These are phyloP conservation scores for Penicillium polonicum DNA, from an alignment of 2,329 filamentous ascomycete genomes.

Conservation along the genomic window DNA sequence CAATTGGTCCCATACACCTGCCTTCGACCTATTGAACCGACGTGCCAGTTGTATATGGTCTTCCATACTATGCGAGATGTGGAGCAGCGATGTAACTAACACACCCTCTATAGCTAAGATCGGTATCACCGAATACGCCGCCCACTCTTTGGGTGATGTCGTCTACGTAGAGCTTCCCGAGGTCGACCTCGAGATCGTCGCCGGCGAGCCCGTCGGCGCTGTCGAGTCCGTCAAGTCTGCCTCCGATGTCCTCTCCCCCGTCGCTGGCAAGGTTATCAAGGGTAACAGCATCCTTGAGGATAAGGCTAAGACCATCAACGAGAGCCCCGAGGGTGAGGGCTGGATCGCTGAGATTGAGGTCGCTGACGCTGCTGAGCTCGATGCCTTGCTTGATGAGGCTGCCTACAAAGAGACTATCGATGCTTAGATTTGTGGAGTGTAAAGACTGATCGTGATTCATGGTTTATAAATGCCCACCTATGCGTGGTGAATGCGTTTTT, in stretches of 20 bases:
- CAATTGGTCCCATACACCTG: conserved; percentile 1
- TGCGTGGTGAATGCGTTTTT: conserved; percentile 4
- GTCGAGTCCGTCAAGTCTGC: conserved; percentile 98
- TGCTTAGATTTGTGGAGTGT: conserved; percentile 41
- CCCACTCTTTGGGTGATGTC: conserved; percentile 89
- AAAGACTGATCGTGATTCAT: conserved; percentile 21
- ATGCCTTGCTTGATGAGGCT: conserved; percentile 72
- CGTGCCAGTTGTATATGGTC: background rate
- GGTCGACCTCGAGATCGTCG: conserved; percentile 63
- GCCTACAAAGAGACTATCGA: conserved; percentile 73
- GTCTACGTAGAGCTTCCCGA: conserved; percentile 94
- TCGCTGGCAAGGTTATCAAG: conserved; percentile 72
- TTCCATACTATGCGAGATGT: background rate
- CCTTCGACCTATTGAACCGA: background rate
- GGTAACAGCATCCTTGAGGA: conserved; percentile 76
- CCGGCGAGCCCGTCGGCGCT: conserved; percentile 84
- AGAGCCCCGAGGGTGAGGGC: conserved; percentile 82
- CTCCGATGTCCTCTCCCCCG: conserved; percentile 92
- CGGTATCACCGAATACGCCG: conserved; percentile 89
- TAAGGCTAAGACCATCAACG: conserved; percentile 83
- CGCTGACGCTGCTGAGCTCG: conserved; percentile 66
- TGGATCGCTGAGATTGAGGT: conserved; percentile 92
- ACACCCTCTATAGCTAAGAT: conserved; percentile 54
- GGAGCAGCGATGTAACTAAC: conserved; percentile 6
- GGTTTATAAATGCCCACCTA: conserved; percentile 4